Conservation (phyloP, 768 basidiomycete genomes). For the Psilocybe sp. region DNA sequence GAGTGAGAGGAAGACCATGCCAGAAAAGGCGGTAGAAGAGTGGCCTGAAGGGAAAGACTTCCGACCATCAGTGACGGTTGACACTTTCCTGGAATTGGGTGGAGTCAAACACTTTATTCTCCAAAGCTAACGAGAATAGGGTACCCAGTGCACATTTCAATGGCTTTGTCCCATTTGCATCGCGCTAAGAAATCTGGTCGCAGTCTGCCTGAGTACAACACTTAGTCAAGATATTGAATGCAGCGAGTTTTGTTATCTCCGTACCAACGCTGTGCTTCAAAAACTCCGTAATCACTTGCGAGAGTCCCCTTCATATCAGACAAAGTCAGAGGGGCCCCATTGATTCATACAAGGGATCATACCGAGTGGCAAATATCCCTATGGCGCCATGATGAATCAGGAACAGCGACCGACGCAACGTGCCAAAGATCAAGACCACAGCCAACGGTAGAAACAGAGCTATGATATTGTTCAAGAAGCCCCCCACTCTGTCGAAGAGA, state of each 20-base stretch:
- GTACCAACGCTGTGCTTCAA: constrained; percentile 60
- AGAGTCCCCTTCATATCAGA: constrained; percentile 35
- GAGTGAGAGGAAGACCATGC: constrained; percentile 61
- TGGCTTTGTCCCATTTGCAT: constrained; percentile 54
- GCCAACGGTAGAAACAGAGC: constrained; percentile 46
- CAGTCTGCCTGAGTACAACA: constrained; percentile 37
- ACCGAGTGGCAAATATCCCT: constrained; percentile 42
- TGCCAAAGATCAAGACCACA: constrained; percentile 34
- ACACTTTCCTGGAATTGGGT: constrained; percentile 24
- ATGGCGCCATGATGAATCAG: constrained; percentile 59
- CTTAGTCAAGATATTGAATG: neutral
- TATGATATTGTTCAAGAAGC: constrained; percentile 41
- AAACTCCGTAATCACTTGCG: constrained; percentile 45
- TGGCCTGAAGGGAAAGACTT: constrained; percentile 71
- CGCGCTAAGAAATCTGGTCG: constrained; percentile 67
- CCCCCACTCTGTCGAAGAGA: constrained; percentile 40
- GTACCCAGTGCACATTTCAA: constrained; percentile 56
- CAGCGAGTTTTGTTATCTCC: neutral
- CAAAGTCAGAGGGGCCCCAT: constrained; percentile 2
- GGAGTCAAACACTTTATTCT: neutral
- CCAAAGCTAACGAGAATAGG: neutral
- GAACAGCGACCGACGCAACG: constrained; percentile 40
- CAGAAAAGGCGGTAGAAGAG: constrained; percentile 62
- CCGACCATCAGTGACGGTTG: constrained; percentile 45
- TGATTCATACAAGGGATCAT: constrained; percentile 11